Evolutionary conservation across 2,329 filamentous ascomycete genomes (phyloP).

Genomic region (Trichophyton simii): DNA sequence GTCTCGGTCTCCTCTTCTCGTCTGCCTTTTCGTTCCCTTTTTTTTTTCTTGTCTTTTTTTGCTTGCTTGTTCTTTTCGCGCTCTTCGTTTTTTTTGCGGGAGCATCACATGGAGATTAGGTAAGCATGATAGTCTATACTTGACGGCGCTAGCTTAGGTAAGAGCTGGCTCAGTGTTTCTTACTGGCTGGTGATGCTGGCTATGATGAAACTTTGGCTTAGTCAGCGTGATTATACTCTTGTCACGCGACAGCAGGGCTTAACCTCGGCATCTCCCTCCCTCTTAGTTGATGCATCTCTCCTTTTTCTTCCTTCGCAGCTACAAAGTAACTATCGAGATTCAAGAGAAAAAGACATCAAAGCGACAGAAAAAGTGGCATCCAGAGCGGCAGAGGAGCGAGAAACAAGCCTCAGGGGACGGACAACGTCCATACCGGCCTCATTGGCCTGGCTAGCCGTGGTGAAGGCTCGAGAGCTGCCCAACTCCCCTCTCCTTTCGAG

Average conservation of each 20-base stretch:
- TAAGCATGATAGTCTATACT: neutral
- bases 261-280: neutral
- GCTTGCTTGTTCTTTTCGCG: neutral
- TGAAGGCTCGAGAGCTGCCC: neutral
- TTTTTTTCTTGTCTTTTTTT: neutral
- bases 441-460: neutral
- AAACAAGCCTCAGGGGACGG: neutral
- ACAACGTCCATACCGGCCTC: neutral
- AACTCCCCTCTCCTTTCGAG: neutral
- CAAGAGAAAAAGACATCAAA: too few species aligned
- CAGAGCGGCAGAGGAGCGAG: too few species aligned
- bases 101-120: neutral
- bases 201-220: neutral
- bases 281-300: too few species aligned
- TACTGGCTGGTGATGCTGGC: neutral
- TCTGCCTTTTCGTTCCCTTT: neutral
- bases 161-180: neutral
- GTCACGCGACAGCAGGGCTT: neutral
- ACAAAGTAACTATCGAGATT: too few species aligned
- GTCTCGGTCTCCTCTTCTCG: neutral
- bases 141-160: neutral
- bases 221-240: neutral
- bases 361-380: too few species aligned
- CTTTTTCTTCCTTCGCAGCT: too few species aligned
- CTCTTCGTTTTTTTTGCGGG: neutral